Evolutionary conservation across 2,329 filamentous ascomycete species (phyloP), one percentile per base, ranked within the genome.

Genomic region (Dissoconium aciculare): DNA sequence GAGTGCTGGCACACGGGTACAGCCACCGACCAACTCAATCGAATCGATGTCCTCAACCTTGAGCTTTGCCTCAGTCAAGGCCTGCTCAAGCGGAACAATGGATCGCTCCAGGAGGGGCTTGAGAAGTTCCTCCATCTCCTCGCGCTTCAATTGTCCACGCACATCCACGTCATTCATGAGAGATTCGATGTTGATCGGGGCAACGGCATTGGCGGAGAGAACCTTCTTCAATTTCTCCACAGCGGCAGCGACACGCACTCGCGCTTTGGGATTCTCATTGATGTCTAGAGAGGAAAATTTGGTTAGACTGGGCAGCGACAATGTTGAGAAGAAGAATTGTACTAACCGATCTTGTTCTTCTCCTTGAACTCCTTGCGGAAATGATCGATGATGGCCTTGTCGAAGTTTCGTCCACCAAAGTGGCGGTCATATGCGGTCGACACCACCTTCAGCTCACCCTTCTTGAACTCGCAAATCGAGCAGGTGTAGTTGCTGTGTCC

Each of bases 211-310:
- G 55, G 89, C 89, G 19, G 87, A 95, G 34, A 98, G 67, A 33
- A 95, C 77, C 74, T 95, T 95, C 77, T 98, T 98, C 55, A 92
- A 65, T 71, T 93, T 94, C 70, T 98, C 89, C 33, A 85, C 84
- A 34, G 81, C 84, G 39, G 83, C 75, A 25, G 80, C 70, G 47
- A 91, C 81, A 56, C 89, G 83, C 45, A 85, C 74, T 58, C 78
- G 72, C 36, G 87, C 89, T 65, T 93, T 93, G 44, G 76, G 71
- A 64, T 95, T 89, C 45, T 73, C 75, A 59, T 75, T 73, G 63
- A 98, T 87, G 56, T 95, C 85, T 27, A 16, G 24, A 35, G 30
- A 15, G 17, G 25, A 25, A 31, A 17, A 21, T 21, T 38, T 23
- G 30, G 32, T 26, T 28, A 14, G 5, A 17, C 30, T 31, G 30